Percentiles rank a stretch among this genome's conserved stretches.
phyloP scores from a whole-genome alignment of 176 grass and related monocot genomes.

The Dendrocalamus sinicus region DNA sequence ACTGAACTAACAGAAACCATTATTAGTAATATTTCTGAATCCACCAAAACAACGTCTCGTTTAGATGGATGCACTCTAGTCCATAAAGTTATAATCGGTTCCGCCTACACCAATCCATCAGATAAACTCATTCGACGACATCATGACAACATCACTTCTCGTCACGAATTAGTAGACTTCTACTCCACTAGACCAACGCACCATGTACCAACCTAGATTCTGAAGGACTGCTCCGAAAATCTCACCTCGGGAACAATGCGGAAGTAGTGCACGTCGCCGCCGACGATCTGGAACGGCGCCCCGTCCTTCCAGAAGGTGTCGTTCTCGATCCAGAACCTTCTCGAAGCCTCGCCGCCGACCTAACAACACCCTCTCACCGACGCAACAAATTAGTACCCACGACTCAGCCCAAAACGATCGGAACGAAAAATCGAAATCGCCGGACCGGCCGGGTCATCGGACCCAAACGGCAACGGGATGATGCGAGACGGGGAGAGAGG shows the following conservation, averaged over 20 bases:
- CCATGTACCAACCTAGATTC: not conserved
- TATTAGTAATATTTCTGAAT: not conserved
- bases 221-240: not conserved
- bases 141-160: not conserved
- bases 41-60: not conserved
- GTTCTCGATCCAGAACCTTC: conserved; percentile 77
- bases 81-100: not conserved
- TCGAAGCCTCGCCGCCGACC: conserved; percentile 29
- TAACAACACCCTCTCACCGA: not conserved
- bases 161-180: not conserved
- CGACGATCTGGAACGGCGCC: conserved; percentile 77
- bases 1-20: not conserved
- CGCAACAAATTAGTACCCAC: not conserved
- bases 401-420: not conserved
- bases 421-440: not conserved
- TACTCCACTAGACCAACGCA: not conserved
- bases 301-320: conserved; percentile 86
- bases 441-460: not conserved
- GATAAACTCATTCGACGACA: not conserved
- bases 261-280: conserved; percentile 92
- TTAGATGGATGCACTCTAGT: conserved; percentile 1
- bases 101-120: not conserved
- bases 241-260: conserved; percentile 89
- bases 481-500: not conserved
- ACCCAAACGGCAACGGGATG: not conserved